phyloP scores from a whole-genome alignment of 2,329 filamentous ascomycete species.

The Penicillium hesseltinei region DNA sequence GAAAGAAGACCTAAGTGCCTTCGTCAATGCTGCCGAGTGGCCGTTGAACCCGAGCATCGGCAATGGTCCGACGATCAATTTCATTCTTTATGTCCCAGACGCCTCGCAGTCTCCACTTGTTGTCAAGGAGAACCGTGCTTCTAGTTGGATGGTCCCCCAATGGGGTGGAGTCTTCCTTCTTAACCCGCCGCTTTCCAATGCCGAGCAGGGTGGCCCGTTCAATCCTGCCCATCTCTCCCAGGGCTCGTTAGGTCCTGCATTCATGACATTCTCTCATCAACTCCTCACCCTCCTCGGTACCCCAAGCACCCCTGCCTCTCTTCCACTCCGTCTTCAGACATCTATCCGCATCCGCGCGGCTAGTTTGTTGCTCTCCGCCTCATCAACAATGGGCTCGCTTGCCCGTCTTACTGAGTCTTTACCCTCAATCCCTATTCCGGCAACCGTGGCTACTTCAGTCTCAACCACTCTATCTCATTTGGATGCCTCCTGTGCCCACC shows the following conservation, averaged over 20 bases:
- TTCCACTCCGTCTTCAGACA: slow-evolving; percentile 80
- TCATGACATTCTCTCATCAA: slow-evolving; percentile 89
- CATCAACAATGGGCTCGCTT: slow-evolving; percentile 88
- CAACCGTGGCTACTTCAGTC: slow-evolving; percentile 81
- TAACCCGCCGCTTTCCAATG: slow-evolving; percentile 47
- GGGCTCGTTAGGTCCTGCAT: slow-evolving; percentile 69
- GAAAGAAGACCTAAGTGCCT: slow-evolving; percentile 85
- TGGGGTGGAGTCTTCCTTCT: slow-evolving; percentile 81
- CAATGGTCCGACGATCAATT: slow-evolving; percentile 89
- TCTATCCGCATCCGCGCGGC: slow-evolving; percentile 82
- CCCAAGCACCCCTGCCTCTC: slow-evolving; percentile 71
- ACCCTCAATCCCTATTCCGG: slow-evolving; percentile 86
- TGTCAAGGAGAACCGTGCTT: slow-evolving; percentile 60
- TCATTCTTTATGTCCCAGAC: slow-evolving; percentile 84
- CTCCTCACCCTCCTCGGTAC: slow-evolving; percentile 83
- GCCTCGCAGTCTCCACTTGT: slow-evolving; percentile 60
- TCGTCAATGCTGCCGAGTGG: slow-evolving; percentile 98
- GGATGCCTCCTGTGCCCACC: slow-evolving; percentile 68
- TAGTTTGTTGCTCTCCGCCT: slow-evolving; percentile 81
- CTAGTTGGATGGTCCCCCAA: slow-evolving; percentile 91
- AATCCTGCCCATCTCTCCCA: slow-evolving; percentile 56
- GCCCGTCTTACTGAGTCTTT: slow-evolving; percentile 80
- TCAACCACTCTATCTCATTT: slow-evolving; percentile 76
- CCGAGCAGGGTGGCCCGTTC: slow-evolving; percentile 34
- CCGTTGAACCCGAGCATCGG: slow-evolving; percentile 92